Evolutionary conservation across 2,329 filamentous ascomycete genomes (phyloP), one percentile per base, ranked within the genome.

Genomic region (Ophiostoma populinum): DNA sequence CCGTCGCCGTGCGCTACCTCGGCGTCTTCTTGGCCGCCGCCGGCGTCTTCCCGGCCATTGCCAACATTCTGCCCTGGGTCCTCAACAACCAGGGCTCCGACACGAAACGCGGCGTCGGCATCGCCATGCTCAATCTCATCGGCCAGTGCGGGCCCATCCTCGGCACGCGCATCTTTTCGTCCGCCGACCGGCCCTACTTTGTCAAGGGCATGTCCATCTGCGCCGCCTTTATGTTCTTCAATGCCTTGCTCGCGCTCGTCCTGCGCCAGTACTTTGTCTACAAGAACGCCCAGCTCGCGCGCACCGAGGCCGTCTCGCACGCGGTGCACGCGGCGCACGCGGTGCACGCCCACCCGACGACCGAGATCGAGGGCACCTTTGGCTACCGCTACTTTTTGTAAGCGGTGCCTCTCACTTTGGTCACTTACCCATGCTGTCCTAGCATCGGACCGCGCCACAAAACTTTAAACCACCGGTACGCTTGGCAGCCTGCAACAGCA

Each of bases 51-150:
- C 70, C 76, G 0, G 63, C 64, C 12, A 77, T 81, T 42, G 66
- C 68, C 2, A 74, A 80, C 44, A 73, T 78, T 16, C 57, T 82
- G 12, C 72, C 76, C 0, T 82, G 77, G 77, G 67, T 74, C 12
- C 52, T 75, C 22, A 73, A 80, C 49, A 80, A 80, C 49, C 74
- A 80, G 51, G 75, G 75, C 11, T 70, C 61, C 24, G 74, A 78
- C 47, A 74, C 70, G 1, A 67, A 72, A 38, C 61, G 73, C 12
- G 76, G 75, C 11, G 65, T 68, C 13, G 69, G 69, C 6, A 70
- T 80, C 33, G 65, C 70, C 2, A 53, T 79, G 22, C 52, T 78
- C 35, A 75, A 75, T 44, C 44, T 73, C 9, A 40, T 75, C 16
- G 75, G 74, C 1, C 74, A 74, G 49, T 70, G 67, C 40, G 70